Evolutionary conservation across 805 yeast species (phyloP).

Genomic region (Teunomyces lycoperdinae): DNA sequence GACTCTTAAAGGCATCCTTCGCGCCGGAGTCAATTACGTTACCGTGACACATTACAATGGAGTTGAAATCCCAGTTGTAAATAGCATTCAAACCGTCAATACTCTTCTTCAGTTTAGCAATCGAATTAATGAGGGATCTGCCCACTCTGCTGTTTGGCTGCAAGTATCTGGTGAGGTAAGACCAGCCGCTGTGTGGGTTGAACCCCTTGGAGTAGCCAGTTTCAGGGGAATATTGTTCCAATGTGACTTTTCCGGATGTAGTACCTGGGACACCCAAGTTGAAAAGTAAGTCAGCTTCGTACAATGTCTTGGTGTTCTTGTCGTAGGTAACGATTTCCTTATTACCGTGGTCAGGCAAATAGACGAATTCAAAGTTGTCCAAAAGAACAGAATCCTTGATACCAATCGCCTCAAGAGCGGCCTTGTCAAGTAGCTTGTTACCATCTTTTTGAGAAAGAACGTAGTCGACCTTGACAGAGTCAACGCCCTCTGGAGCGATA

Average conservation of each 20-base stretch:
- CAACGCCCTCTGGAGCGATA: conserved; percentile 48
- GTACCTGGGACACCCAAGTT: conserved; percentile 48
- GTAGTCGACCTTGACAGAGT: conserved; percentile 37
- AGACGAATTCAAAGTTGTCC: conserved; percentile 51
- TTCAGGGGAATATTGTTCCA: conserved; percentile 43
- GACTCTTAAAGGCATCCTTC: conserved; percentile 22
- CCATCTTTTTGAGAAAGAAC: conserved; percentile 33
- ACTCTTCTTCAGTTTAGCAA: conserved; percentile 17
- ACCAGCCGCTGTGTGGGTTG: conserved; percentile 45
- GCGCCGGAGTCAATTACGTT: conserved; percentile 45
- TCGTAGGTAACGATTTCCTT: conserved; percentile 56
- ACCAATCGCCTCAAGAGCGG: conserved; percentile 26
- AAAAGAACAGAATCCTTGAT: conserved; percentile 36
- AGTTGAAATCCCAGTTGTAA: conserved; percentile 23
- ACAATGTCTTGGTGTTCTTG: conserved; percentile 44
- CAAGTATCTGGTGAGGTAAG: conserved; percentile 37
- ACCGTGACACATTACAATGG: conserved; percentile 40
- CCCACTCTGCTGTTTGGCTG: conserved; percentile 43
- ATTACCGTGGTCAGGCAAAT: conserved; percentile 55
- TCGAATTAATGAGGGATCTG: conserved; percentile 20
- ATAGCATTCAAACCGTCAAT: conserved; percentile 18
- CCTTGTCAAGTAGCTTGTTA: conserved; percentile 26
- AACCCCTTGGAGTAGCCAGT: conserved; percentile 44
- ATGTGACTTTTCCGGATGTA: conserved; percentile 13
- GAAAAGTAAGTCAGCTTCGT: conserved; percentile 61